phyloP scores from a whole-genome alignment of 306 rosid genomes.

The Styphnolobium japonicum region DNA sequence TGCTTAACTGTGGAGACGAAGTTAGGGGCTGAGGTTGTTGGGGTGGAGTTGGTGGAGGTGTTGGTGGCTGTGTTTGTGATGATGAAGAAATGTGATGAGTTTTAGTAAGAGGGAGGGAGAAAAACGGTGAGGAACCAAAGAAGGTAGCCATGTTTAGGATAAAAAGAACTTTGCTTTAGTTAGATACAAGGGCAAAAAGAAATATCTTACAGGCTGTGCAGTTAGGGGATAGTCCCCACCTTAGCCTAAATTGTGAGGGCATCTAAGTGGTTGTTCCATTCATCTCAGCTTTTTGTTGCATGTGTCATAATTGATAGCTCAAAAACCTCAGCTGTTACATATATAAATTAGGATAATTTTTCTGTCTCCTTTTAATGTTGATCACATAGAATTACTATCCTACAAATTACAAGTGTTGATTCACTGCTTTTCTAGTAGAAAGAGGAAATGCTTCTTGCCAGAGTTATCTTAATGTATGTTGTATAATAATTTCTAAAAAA shows the following conservation, averaged over 20 bases:
- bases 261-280: not conserved
- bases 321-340: not conserved
- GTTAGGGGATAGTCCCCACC: constrained; percentile 36
- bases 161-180: constrained; percentile 22
- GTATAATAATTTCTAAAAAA: too few relatives aligned
- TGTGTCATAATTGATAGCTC: constrained; percentile 2
- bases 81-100: constrained; percentile 58
- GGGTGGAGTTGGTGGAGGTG: constrained; percentile 43
- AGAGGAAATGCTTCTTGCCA: too few relatives aligned
- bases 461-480: too few relatives aligned
- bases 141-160: constrained; percentile 66
- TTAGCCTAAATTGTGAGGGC: constrained; percentile 30
- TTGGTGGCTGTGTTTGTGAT: constrained; percentile 56
- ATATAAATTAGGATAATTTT: too few relatives aligned
- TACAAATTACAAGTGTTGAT: too few relatives aligned
- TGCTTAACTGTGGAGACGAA: constrained; percentile 38
- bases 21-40: constrained; percentile 45
- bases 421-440: too few relatives aligned
- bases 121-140: constrained; percentile 63
- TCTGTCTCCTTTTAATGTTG: too few relatives aligned
- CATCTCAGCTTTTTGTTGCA: constrained; percentile 21
- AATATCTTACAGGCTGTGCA: constrained; percentile 8
- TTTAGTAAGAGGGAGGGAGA: constrained; percentile 65
- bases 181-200: not conserved
- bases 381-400: too few relatives aligned